These are phyloP conservation scores for Candida namnaoensis DNA, from an alignment of 805 yeast genomes.

Conservation along the genomic window DNA sequence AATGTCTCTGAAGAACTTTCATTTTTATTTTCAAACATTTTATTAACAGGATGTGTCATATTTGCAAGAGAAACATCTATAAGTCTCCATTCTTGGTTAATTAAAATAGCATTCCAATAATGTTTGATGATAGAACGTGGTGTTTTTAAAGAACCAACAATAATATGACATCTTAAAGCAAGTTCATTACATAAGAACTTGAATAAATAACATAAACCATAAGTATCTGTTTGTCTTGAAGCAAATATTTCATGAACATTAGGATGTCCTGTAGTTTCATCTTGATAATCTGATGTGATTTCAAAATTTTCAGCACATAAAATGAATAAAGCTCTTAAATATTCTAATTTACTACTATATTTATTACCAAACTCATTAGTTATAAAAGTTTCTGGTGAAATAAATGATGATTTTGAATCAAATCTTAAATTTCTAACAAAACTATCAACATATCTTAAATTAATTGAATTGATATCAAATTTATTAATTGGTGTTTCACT, in stretches of 20 bases:
- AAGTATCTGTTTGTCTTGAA: slow-evolving; percentile 49
- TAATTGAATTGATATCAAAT: slow-evolving; percentile 21
- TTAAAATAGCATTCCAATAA: slow-evolving; percentile 76
- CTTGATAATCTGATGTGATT: slow-evolving; percentile 30
- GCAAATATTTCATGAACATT: slow-evolving; percentile 33
- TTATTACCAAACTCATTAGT: slow-evolving; percentile 42
- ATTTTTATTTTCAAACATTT: slow-evolving; percentile 24
- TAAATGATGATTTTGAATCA: slow-evolving; percentile 27
- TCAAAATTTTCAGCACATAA: slow-evolving; percentile 54
- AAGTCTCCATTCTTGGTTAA: slow-evolving; percentile 73
- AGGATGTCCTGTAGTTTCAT: slow-evolving; percentile 26
- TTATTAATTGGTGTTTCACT: slow-evolving; percentile 13
- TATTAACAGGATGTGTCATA: slow-evolving; percentile 40
- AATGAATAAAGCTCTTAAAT: slow-evolving; percentile 54
- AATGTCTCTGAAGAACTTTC: slow-evolving; percentile 31
- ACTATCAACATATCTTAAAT: slow-evolving; percentile 33
- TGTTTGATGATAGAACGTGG: slow-evolving; percentile 74
- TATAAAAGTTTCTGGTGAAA: slow-evolving; percentile 48
- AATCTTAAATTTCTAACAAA: slow-evolving; percentile 25
- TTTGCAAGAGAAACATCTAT: slow-evolving; percentile 68
- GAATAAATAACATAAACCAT: slow-evolving; percentile 71
- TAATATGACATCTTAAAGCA: slow-evolving; percentile 65
- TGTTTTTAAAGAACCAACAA: slow-evolving; percentile 76
- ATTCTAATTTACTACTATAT: slow-evolving; percentile 46
- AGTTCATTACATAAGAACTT: slow-evolving; percentile 63